Conservation (phyloP, 2,329 filamentous ascomycete species). For the Rhytidhysteron rufulum region DNA sequence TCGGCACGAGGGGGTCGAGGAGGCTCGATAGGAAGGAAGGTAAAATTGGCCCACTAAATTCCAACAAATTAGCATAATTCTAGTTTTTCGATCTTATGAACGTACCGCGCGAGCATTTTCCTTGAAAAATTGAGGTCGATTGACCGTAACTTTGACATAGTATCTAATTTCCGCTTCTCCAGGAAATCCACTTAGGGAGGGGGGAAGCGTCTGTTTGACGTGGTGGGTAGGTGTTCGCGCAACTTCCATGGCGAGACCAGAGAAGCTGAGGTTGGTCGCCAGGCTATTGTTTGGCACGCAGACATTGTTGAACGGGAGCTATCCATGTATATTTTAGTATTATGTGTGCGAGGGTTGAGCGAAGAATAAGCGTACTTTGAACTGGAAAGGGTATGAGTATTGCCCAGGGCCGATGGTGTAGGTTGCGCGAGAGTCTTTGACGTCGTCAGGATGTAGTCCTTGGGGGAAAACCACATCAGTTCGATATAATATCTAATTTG, state of each 20-base stretch:
- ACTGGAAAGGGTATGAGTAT: conserved; percentile 73
- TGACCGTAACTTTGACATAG: conserved; percentile 92
- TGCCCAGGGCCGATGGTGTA: conserved; percentile 64
- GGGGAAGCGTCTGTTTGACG: conserved; percentile 81
- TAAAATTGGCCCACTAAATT: conserved; percentile 51
- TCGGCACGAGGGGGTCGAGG: conserved; percentile 64
- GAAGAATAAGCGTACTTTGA: conserved; percentile 57
- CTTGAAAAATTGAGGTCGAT: conserved; percentile 81
- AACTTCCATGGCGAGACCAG: conserved; percentile 41
- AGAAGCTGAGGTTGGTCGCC: conserved; percentile 41
- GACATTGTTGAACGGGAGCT: conserved; percentile 66
- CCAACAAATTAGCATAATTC: conserved; percentile 5
- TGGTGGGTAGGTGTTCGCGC: conserved; percentile 55
- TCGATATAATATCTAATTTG: conserved; percentile 66
- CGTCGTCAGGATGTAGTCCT: conserved; percentile 38
- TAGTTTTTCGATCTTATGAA: conserved; percentile 2
- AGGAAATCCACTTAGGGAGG: conserved; percentile 81
- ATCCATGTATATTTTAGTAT: conserved; percentile 4
- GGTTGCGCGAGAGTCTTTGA: no score
- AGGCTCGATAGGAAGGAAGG: conserved; percentile 89
- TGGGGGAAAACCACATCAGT: conserved; percentile 70
- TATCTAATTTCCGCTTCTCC: conserved; percentile 88
- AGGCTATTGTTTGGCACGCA: conserved; percentile 47
- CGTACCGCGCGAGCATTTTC: conserved; percentile 69
- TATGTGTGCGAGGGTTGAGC: background rate